Percentiles rank a stretch among this genome's conserved stretches.
Evolutionary conservation across 106 monocot species (phyloP).

Genomic region (Vanilla planifolia): DNA sequence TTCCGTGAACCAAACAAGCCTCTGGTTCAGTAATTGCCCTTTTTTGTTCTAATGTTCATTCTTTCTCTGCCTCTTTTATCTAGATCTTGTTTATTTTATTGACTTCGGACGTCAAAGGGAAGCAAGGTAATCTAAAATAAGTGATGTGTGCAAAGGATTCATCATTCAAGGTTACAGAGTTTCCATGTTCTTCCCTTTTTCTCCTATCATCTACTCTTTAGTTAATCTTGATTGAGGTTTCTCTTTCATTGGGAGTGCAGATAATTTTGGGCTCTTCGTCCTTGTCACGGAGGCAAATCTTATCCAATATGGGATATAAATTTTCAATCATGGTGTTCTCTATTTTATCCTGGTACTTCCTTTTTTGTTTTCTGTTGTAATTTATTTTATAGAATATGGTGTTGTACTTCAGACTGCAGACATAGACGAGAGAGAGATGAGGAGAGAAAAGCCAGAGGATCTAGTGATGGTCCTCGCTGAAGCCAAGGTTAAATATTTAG

Average conservation of each 20-base stretch:
- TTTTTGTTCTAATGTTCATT: too few relatives aligned
- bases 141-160: conserved; percentile 3
- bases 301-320: conserved; percentile 70
- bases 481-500: conserved; percentile 29
- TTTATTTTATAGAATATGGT: not conserved
- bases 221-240: not conserved
- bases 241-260: conserved; percentile 13
- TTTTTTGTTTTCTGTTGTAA: not conserved
- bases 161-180: conserved; percentile 9
- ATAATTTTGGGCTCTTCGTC: conserved; percentile 79
- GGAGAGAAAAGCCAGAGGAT: conserved; percentile 56
- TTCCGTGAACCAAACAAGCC: too few relatives aligned
- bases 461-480: conserved; percentile 67
- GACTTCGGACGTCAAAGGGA: too few relatives aligned
- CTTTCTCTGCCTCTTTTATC: too few relatives aligned
- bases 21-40: too few relatives aligned
- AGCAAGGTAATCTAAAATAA: too few relatives aligned
- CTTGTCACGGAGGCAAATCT: conserved; percentile 44
- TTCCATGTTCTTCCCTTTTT: conserved; percentile 1
- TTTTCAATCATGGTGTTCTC: conserved; percentile 54
- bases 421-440: conserved; percentile 66
- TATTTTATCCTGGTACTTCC: not conserved
- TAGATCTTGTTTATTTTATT: too few relatives aligned
- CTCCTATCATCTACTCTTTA: not conserved
- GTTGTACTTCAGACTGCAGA: conserved; percentile 48